Evolutionary conservation across 345 rosid species (phyloP).

Genomic region (Rhodomyrtus tomentosa): DNA sequence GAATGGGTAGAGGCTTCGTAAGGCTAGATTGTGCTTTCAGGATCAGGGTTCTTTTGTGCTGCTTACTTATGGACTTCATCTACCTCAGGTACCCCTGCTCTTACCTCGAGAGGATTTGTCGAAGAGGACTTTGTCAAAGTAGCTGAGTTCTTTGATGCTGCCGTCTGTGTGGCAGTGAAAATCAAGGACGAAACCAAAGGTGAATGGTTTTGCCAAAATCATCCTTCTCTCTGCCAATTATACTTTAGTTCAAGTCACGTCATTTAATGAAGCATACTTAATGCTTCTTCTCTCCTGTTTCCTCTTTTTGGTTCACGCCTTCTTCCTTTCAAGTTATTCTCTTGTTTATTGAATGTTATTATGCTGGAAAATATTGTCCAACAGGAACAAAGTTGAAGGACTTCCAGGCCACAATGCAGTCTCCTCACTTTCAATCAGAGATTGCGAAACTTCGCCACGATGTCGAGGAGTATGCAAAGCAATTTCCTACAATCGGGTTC

Average conservation of each 20-base stretch:
- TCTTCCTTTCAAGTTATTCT: slow-evolving; percentile 9
- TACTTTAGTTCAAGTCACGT: neutral
- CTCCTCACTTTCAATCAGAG: slow-evolving; percentile 52
- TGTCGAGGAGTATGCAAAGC: slow-evolving; percentile 89
- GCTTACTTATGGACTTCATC: neutral
- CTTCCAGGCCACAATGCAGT: slow-evolving; percentile 51
- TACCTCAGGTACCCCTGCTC: slow-evolving; percentile 83
- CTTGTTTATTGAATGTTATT: neutral
- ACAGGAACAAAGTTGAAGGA: slow-evolving; percentile 90
- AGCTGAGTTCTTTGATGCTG: slow-evolving; percentile 70
- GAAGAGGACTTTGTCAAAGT: slow-evolving; percentile 90
- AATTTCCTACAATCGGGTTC: slow-evolving; percentile 91
- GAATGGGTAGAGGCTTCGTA: slow-evolving; percentile 65
- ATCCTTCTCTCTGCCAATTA: neutral
- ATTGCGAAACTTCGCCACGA: slow-evolving; percentile 51
- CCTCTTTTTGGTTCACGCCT: neutral
- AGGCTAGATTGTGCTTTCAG: neutral
- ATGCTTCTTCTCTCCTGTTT: neutral
- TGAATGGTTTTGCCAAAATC: neutral
- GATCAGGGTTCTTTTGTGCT: neutral
- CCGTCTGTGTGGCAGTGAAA: slow-evolving; percentile 53
- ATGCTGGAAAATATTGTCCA: neutral
- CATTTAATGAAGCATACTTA: neutral
- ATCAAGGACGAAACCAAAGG: slow-evolving; percentile 86
- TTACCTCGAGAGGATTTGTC: slow-evolving; percentile 77